A percentile compares a stretch with the other conserved stretches of the same genome.
Evolutionary conservation across 352 stramenopile genomes (phyloP).

Genomic region (Phytophthora fragariae): DNA sequence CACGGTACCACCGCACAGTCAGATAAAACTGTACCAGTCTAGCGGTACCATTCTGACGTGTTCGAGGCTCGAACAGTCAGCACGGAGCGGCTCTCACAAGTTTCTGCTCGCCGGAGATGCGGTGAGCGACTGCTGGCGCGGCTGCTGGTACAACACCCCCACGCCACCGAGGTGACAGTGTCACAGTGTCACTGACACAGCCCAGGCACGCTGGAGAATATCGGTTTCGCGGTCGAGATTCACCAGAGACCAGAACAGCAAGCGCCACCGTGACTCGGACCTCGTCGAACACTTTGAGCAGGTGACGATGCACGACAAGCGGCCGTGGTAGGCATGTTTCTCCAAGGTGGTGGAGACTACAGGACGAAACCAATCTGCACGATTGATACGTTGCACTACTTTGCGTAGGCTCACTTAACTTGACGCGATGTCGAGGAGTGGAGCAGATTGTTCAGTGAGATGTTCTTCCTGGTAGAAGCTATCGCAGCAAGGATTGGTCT

Average conservation of each 20-base stretch:
- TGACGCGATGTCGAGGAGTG: background rate
- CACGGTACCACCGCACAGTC: background rate
- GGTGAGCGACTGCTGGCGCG: background rate
- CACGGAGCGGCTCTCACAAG: background rate
- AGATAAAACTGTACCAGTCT: conserved; percentile 9
- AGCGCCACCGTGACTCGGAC: background rate
- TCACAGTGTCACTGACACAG: background rate
- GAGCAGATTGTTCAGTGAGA: too few species aligned
- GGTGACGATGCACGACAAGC: background rate
- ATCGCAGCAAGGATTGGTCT: background rate
- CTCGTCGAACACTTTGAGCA: background rate
- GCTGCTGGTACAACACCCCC: background rate
- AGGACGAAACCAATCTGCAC: too few species aligned
- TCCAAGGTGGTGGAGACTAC: too few species aligned
- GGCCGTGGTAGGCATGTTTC: too few species aligned
- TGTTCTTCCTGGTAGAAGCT: background rate
- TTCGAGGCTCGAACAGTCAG: background rate
- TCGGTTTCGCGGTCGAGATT: background rate
- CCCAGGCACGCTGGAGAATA: background rate
- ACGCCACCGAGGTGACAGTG: background rate
- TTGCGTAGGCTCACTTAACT: too few species aligned
- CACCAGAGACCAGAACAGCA: background rate
- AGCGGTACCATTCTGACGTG: conserved; percentile 21
- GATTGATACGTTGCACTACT: too few species aligned
- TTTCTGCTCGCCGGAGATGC: background rate